Evolutionary conservation across 352 stramenopile species (phyloP), one percentile per base, ranked within the genome.

Genomic region (Phytophthora niederhauseri): DNA sequence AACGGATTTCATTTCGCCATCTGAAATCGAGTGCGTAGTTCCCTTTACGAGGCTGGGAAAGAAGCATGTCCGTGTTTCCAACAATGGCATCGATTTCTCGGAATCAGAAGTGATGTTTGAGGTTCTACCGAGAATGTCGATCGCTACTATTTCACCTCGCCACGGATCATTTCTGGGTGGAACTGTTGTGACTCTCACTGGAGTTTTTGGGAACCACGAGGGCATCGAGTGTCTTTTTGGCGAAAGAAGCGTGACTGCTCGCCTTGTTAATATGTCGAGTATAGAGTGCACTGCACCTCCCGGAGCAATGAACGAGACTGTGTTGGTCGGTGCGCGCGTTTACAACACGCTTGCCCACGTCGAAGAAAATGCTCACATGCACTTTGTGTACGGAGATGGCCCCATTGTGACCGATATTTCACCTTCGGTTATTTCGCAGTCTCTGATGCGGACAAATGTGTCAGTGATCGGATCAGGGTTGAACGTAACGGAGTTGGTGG

Each of bases 51-150:
- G 61, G 1, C 45, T 81, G 3, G 85, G 85, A 17, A 46, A 30
- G 6, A 86, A 83, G 34, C 53, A 45, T 11, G 65, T 93, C 9
- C 72, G 64, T 22, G 55, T 92, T 20, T 75, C 85, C 0, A 91
- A 90, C 59, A 92, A 93, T 36, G 83, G 85, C 4, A 24, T 76
- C 3, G 81, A 93, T 30, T 92, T 83, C 53, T 61, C 72, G 0
- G 30, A 54, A 41, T 69, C 67, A 7, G 57, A 50, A 8, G 50
- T 51, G 17, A 4, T 30, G 12, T 86, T 81, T 36, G 57, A 80
- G 26, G 54, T 80, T 6, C 43, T 87, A 17, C 54, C 77, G 8
- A 63, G 64, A 61, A 78, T 89, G 70, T 71, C 68, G 11, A 75
- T 87, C 34, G 61, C 68, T 26, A 31, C 60, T 19, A 64, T 87